Evolutionary conservation across 2,329 filamentous ascomycete species (phyloP).

Genomic region (Aspergillus costaricaensis): DNA sequence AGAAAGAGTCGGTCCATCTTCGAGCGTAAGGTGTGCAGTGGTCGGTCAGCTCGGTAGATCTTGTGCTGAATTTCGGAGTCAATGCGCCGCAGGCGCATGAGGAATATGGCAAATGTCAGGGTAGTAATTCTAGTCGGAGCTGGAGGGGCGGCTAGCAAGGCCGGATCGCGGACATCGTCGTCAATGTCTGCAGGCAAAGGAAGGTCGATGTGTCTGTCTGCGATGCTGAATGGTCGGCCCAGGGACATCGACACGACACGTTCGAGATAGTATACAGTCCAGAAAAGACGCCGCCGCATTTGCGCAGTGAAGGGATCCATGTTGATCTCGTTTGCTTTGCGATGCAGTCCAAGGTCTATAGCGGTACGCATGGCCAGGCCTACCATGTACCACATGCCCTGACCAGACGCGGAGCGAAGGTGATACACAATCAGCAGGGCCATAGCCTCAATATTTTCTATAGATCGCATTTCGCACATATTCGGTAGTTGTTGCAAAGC

Average conservation of each 20-base stretch:
- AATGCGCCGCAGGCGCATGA: slow-evolving; percentile 50
- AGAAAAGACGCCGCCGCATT: slow-evolving; percentile 53
- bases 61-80: slow-evolving; percentile 55
- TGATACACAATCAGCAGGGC: slow-evolving; percentile 55
- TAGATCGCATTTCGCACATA: slow-evolving; percentile 51
- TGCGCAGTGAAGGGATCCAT: slow-evolving; percentile 47
- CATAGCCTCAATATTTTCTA: slow-evolving; percentile 57
- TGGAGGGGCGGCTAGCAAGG: slow-evolving; percentile 33
- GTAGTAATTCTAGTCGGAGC: slow-evolving; percentile 34
- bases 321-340: slow-evolving; percentile 48
- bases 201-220: slow-evolving; percentile 55
- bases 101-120: slow-evolving; percentile 47
- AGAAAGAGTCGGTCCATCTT: slow-evolving; percentile 52
- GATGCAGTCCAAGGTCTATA: slow-evolving; percentile 55
- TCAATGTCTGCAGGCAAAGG: slow-evolving; percentile 50
- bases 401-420: slow-evolving; percentile 52
- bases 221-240: slow-evolving; percentile 53
- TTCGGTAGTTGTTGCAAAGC: slow-evolving; percentile 53
- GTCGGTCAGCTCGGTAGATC: slow-evolving; percentile 54
- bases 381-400: slow-evolving; percentile 58
- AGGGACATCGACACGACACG: slow-evolving; percentile 54
- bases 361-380: slow-evolving; percentile 57
- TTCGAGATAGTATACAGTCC: slow-evolving; percentile 56
- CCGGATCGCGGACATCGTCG: slow-evolving; percentile 44
- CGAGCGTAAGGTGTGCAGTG: slow-evolving; percentile 46